Evolutionary conservation across 2,329 filamentous ascomycete species (phyloP), one percentile per base, ranked within the genome.

Genomic region (Cladosporium sp.): DNA sequence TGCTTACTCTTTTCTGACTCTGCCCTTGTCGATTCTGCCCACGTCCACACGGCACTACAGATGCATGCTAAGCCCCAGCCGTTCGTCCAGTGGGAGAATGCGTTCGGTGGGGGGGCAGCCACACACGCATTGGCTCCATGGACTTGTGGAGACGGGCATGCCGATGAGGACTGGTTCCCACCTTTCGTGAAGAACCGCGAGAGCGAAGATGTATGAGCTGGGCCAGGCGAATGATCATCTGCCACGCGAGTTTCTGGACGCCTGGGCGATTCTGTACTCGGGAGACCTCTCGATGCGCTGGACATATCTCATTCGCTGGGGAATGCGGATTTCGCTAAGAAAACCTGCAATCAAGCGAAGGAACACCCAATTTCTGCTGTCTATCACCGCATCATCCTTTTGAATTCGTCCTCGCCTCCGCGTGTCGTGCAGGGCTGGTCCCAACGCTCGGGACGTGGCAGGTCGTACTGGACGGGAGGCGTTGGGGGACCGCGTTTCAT

Each of bases 381-480:
- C 22, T 9, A 27, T 27, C 22, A 27, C 22, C 22, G 22, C 22
- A 27, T 27, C 22, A 27, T 9, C 9, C 9, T 27, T 27, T 9
- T 27, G 5, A 27, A 4, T 27, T 38, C 17, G n/a, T n/a, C n/a
- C n/a, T n/a, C n/a, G n/a, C n/a, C n/a, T n/a, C n/a, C n/a, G n/a
- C n/a, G n/a, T 19, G 36, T 15, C 39, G 39, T 11, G 20, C 39
- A 20, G n/a, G 7, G 4, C 39, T 8, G 3, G 11, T 11, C 37
- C 37, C 37, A 39, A 39, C 37, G 45, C 45, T 48, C 45, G 45
- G 45, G 45, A 32, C 45, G 45, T 41, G 45, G 45, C 45, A 48
- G 12, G 45, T 48, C 18, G 45, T 37, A 41, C 45, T 48, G 45
- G 32, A 24, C n/a, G 15, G n/a, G 34, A 27, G 43, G 37, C 37